Evolutionary conservation across 768 basidiomycete genomes (phyloP).

Genomic region (Saitozyma podzolica): DNA sequence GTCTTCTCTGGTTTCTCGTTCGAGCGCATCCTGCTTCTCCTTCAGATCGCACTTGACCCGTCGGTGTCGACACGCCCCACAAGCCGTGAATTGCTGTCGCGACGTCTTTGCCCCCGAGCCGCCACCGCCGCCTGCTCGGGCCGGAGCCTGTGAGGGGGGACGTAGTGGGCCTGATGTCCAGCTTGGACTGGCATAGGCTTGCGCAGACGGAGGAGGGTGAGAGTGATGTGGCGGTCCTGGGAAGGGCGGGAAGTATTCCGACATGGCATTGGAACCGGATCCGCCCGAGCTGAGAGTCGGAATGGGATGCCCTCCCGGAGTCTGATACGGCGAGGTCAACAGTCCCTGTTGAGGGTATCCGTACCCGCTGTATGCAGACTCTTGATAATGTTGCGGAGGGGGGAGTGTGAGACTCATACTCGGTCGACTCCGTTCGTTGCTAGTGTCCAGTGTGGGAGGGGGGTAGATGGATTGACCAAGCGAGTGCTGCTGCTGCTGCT

Average conservation of each 20-base stretch:
- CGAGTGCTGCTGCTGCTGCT: constrained; percentile 1
- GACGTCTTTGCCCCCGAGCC: constrained; percentile 60
- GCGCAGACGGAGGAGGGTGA: neutral
- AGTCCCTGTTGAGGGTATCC: neutral
- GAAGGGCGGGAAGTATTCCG: constrained; percentile 10
- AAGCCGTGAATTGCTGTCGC: constrained; percentile 85
- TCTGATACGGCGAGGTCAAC: constrained; percentile 4
- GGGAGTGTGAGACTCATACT: constrained; percentile 3
- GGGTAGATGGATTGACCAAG: neutral
- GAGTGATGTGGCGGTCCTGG: neutral
- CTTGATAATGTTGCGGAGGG: constrained; percentile 1
- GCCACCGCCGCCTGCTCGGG: neutral
- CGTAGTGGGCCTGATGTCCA: neutral
- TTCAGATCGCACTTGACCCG: constrained; percentile 95
- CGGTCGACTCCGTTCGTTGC: constrained; percentile 6
- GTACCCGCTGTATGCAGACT: too few species aligned
- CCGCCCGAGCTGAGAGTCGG: constrained; percentile 1
- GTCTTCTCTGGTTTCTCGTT: constrained; percentile 51
- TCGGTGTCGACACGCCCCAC: constrained; percentile 87
- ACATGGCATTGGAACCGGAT: constrained; percentile 7
- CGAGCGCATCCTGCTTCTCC: constrained; percentile 65
- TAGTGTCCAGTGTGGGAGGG: neutral
- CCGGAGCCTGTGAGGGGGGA: neutral
- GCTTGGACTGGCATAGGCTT: neutral
- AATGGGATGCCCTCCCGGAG: constrained; percentile 2